Conservation (phyloP, 805 yeast species). For the Ogataea angusta region DNA sequence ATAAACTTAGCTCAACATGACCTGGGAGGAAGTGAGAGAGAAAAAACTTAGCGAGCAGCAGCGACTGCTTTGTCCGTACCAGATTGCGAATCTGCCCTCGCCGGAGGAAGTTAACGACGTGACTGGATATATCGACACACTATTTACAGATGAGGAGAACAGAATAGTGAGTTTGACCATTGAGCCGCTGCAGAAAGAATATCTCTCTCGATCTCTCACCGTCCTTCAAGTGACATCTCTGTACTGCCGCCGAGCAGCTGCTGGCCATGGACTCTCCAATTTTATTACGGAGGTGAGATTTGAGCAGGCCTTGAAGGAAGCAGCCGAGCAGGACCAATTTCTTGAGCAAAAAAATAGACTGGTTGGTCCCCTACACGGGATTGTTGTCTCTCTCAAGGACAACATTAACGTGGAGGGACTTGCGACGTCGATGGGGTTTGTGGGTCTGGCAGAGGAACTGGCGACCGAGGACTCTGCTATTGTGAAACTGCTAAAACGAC, state of each 20-base stretch:
- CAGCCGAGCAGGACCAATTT: constrained; percentile 52
- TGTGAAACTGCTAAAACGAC: constrained; percentile 38
- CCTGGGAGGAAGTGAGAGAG: constrained; percentile 8
- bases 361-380: constrained; percentile 63
- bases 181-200: constrained; percentile 2
- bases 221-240: constrained; percentile 49
- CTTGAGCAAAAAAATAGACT: constrained; percentile 44
- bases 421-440: constrained; percentile 47
- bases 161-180: constrained; percentile 34
- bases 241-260: constrained; percentile 54
- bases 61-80: neutral
- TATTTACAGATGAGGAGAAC: constrained; percentile 34
- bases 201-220: constrained; percentile 32
- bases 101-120: constrained; percentile 8
- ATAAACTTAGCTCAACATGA: constrained; percentile 1
- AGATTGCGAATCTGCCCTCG: constrained; percentile 1
- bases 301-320: constrained; percentile 56
- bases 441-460: constrained; percentile 33
- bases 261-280: constrained; percentile 52
- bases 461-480: constrained; percentile 36
- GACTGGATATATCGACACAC: constrained; percentile 21
- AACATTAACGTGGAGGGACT: constrained; percentile 45
- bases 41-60: constrained; percentile 2
- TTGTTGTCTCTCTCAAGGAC: constrained; percentile 49
- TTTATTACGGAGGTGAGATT: constrained; percentile 45